These are phyloP conservation scores for Solanum boliviense DNA, from an alignment of 257 asterid genomes.

Conservation along the genomic window DNA sequence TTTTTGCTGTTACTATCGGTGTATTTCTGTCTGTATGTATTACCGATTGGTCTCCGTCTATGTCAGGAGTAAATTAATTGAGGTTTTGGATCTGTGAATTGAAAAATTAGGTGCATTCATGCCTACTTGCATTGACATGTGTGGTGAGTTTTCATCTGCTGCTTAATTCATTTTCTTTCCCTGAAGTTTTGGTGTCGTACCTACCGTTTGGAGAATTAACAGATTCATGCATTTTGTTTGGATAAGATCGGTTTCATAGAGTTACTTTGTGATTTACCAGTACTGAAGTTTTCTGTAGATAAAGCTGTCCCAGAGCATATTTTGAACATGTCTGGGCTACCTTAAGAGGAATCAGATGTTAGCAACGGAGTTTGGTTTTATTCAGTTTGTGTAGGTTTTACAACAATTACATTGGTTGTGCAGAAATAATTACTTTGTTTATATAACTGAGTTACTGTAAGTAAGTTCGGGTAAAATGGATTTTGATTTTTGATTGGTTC, in stretches of 20 bases:
- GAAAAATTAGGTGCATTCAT: conserved; percentile 33
- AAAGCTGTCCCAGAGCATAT: neutral
- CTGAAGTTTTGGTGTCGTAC: neutral
- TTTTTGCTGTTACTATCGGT: neutral
- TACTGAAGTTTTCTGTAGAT: neutral
- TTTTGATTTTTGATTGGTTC: neutral
- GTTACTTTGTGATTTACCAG: neutral
- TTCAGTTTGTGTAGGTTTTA: neutral
- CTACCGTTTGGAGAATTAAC: neutral
- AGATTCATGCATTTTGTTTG: neutral
- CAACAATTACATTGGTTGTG: neutral
- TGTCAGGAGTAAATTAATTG: conserved; percentile 16
- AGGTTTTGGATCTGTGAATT: conserved; percentile 50
- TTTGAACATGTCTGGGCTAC: neutral
- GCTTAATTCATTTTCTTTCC: neutral
- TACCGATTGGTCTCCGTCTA: conserved; percentile 1
- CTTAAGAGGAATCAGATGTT: neutral
- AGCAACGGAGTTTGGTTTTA: neutral
- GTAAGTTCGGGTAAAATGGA: neutral
- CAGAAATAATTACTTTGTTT: neutral
- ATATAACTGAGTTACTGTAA: neutral
- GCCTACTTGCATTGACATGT: conserved; percentile 53
- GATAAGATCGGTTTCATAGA: neutral
- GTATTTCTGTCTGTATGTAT: neutral
- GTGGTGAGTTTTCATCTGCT: conserved; percentile 39